Base-by-base conservation (phyloP, 345 rosid genomes). In the Raphanus raphanistrum region DNA sequence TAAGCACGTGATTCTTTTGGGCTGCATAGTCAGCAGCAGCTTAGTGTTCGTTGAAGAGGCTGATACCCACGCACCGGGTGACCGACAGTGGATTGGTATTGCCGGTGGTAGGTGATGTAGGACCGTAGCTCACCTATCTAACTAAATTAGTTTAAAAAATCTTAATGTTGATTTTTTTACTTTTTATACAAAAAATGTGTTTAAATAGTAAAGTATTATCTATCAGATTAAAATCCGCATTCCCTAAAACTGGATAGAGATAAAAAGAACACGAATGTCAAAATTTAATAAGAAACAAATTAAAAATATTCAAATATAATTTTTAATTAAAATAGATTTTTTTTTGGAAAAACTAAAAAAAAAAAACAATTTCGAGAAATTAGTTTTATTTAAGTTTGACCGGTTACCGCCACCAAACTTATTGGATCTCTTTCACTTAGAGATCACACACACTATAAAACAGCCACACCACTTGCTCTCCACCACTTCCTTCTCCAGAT, bases 1-100 rank as follows among this genome's bases (percentile, higher is more conserved):
- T 54, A 63, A 63, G 66, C 80, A 77, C 80, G 80, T 77, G 75
- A 16, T 54, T 11, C 55, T n/a, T 33, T 35, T 31, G 66, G 58
- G 78, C 58, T 57, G 58, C 70, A 63, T 6, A 2, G 15, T 54
- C 26, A 63, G 12, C 29, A 3, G 3, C 21, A 50, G 50, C 7
- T 11, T 38, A 41, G 27, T 17, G 35, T 67, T 52, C 50, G 73
- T 68, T 33, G 69, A 61, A 61, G 25, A 28, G 41, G 15, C 7
- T 68, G 29, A 33, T 48, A 43, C 28, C 10, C 70, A 70, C 58
- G 70, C 70, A 32, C 57, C 45, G 35, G 35, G 29, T 70, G n/a
- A 36, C 57, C 65, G 45, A 50, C 70, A 35, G 27, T 58, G 25
- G 57, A 26, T 21, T 68, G 15, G 26, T 12, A 10, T 17, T 33